Conservation (phyloP, 2,329 filamentous ascomycete genomes). For the Epichloe uncinata region DNA sequence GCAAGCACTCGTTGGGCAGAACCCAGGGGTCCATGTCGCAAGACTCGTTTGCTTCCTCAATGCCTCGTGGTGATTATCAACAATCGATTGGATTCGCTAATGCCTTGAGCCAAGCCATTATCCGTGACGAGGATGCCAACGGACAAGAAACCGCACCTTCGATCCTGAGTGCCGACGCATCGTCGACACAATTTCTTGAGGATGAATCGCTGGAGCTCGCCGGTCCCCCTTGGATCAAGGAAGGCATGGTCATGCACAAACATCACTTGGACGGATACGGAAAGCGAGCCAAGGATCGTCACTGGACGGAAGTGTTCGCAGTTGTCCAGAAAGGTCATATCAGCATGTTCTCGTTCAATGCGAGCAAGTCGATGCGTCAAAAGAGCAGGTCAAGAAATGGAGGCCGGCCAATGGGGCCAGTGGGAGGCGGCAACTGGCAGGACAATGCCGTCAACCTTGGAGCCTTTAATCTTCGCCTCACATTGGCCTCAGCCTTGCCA, state of each 20-base stretch:
- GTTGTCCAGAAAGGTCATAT: constrained; percentile 92
- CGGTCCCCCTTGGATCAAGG: constrained; percentile 97
- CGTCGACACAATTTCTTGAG: constrained; percentile 57
- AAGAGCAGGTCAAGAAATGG: constrained; percentile 45
- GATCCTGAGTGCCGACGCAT: constrained; percentile 46
- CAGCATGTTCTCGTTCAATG: constrained; percentile 84
- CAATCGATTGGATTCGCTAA: constrained; percentile 97
- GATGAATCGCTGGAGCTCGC: constrained; percentile 85
- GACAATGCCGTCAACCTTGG: constrained; percentile 87
- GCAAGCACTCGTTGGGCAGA: constrained; percentile 81
- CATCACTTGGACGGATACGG: constrained; percentile 85
- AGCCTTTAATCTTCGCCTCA: constrained; percentile 78
- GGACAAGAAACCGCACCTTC: constrained; percentile 33
- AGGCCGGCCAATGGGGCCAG: constrained; percentile 44
- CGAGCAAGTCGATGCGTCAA: constrained; percentile 60
- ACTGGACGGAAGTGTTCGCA: constrained; percentile 91
- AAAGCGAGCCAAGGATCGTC: constrained; percentile 84
- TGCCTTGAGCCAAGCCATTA: constrained; percentile 90
- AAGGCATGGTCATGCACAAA: constrained; percentile 91
- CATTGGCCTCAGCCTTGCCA: constrained; percentile 79
- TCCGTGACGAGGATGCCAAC: constrained; percentile 65
- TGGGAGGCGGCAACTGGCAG: constrained; percentile 96
- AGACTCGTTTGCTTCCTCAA: constrained; percentile 71
- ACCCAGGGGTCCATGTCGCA: constrained; percentile 87
- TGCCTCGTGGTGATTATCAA: constrained; percentile 71